phyloP scores from a whole-genome alignment of 1,139 yeast species.

The Hyphopichia fennica region DNA sequence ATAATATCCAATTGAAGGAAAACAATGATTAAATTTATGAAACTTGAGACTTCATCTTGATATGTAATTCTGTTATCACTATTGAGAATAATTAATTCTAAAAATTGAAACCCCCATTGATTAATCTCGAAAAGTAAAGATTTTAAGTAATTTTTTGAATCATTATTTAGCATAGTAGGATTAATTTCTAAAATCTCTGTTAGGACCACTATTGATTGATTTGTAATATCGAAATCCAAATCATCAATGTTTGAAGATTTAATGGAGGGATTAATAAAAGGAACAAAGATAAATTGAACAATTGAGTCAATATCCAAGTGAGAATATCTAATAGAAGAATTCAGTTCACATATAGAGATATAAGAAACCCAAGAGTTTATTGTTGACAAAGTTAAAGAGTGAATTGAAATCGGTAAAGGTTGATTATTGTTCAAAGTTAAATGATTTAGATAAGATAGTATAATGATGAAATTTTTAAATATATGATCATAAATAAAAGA shows the following conservation, averaged over 20 bases:
- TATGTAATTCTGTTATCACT: slow-evolving; percentile 29
- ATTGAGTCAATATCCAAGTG: slow-evolving; percentile 13
- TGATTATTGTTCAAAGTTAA: not conserved
- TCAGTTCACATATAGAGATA: slow-evolving; percentile 33
- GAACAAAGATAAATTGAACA: not conserved
- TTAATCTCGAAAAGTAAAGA: slow-evolving; percentile 36
- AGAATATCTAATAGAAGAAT: slow-evolving; percentile 34
- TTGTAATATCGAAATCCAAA: slow-evolving; percentile 2
- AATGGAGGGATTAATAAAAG: not conserved
- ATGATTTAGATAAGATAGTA: slow-evolving; percentile 1
- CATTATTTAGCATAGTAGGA: slow-evolving; percentile 36
- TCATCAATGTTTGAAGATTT: not conserved
- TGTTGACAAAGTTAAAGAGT: slow-evolving; percentile 27
- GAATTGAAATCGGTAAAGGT: slow-evolving; percentile 10
- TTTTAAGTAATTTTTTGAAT: slow-evolving; percentile 22
- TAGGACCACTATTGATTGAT: slow-evolving; percentile 31
- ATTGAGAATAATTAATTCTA: slow-evolving; percentile 21
- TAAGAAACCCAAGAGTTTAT: slow-evolving; percentile 36
- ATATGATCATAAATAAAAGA: slow-evolving; percentile 24
- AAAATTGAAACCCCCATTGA: slow-evolving; percentile 40
- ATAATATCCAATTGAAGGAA: slow-evolving; percentile 55
- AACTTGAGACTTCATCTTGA: slow-evolving; percentile 44
- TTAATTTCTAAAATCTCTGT: slow-evolving; percentile 50
- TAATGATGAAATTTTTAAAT: slow-evolving; percentile 11
- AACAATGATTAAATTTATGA: slow-evolving; percentile 52